Conservation (phyloP, 164 flowering plant species). For the Santalum album region DNA sequence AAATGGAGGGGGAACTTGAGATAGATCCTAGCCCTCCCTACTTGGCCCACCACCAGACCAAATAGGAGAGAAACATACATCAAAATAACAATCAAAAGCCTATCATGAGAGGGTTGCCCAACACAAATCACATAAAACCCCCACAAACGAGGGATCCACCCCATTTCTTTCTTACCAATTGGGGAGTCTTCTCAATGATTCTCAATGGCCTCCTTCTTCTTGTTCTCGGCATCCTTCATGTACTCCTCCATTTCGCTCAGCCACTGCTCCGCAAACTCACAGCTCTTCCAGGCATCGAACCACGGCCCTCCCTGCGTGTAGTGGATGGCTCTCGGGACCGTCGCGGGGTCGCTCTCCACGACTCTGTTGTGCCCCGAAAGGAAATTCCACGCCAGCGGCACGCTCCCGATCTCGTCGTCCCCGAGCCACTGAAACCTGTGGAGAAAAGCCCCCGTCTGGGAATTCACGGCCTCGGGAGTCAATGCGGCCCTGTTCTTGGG, state of each 20-base stretch:
- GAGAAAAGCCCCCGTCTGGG: slow-evolving; percentile 71
- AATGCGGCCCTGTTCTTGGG: slow-evolving; percentile 61
- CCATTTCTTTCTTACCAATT: too few species aligned
- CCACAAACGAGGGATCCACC: too few species aligned
- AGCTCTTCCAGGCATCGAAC: slow-evolving; percentile 86
- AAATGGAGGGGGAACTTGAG: too few species aligned
- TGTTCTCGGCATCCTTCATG: slow-evolving; percentile 13
- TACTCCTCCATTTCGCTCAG: slow-evolving; percentile 68
- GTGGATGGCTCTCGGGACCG: slow-evolving; percentile 76
- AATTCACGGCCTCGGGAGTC: slow-evolving; percentile 72
- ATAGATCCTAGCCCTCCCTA: too few species aligned
- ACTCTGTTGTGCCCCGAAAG: slow-evolving; percentile 82
- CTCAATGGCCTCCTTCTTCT: slow-evolving; percentile 1
- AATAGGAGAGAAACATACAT: too few species aligned
- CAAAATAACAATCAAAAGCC: too few species aligned
- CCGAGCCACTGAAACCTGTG: slow-evolving; percentile 92
- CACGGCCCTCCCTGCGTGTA: slow-evolving; percentile 94
- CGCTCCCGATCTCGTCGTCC: slow-evolving; percentile 73
- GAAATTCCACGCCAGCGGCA: slow-evolving; percentile 93
- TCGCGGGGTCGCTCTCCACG: slow-evolving; percentile 44
- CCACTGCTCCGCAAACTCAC: slow-evolving; percentile 88
- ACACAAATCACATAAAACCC: too few species aligned
- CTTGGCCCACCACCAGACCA: too few species aligned
- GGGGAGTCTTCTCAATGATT: neutral
- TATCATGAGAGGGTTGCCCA: too few species aligned